Evolutionary conservation across 2,329 filamentous ascomycete species (phyloP).

Genomic region (Pezicula radicicola): DNA sequence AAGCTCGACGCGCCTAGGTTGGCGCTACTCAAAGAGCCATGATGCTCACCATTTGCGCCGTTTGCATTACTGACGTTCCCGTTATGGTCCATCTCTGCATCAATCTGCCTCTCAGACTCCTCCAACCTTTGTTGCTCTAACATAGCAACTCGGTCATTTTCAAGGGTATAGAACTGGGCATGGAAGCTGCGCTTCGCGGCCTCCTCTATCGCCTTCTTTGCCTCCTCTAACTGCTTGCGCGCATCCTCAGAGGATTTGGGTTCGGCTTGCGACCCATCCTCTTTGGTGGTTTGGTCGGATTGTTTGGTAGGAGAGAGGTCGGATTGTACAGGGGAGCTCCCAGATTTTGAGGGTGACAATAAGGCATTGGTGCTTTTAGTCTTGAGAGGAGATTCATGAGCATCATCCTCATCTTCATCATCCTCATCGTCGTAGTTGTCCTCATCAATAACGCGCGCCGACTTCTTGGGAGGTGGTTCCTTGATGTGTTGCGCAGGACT

Average conservation of each 20-base stretch:
- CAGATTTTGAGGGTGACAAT: constrained; percentile 68
- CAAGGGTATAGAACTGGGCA: constrained; percentile 90
- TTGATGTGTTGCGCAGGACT: constrained; percentile 46
- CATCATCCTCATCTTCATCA: constrained; percentile 61
- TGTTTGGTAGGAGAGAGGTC: constrained; percentile 49
- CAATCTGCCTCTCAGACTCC: constrained; percentile 92
- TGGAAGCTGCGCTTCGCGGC: constrained; percentile 88
- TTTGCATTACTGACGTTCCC: constrained; percentile 48
- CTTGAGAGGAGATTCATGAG: constrained; percentile 49
- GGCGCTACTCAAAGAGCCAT: constrained; percentile 87
- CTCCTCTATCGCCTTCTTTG: constrained; percentile 86
- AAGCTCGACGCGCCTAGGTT: constrained; percentile 95
- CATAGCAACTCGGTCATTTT: constrained; percentile 95
- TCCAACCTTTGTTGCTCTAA: constrained; percentile 95
- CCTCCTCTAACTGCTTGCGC: constrained; percentile 89
- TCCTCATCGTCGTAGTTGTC: constrained; percentile 81
- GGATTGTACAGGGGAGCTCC: constrained; percentile 59
- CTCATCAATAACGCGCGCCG: constrained; percentile 75
- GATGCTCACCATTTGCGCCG: constrained; percentile 57
- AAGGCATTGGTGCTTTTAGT: constrained; percentile 47
- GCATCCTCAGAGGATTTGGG: constrained; percentile 79
- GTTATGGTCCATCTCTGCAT: constrained; percentile 85
- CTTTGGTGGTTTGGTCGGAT: constrained; percentile 48
- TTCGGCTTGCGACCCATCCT: constrained; percentile 46
- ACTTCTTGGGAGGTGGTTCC: constrained; percentile 59